Base-by-base conservation (phyloP, 331 rosid species). In the Quercus lobata region DNA sequence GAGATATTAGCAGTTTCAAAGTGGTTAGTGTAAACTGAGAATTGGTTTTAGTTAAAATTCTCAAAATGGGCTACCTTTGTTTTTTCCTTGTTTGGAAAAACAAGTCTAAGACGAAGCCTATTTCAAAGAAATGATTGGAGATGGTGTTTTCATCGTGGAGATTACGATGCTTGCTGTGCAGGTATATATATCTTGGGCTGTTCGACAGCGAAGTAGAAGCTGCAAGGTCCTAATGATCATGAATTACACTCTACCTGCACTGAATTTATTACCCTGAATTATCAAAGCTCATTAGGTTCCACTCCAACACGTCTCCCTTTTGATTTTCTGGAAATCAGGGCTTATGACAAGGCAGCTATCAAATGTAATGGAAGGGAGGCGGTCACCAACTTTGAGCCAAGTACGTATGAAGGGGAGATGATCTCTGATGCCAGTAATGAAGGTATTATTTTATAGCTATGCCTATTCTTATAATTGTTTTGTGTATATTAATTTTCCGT, bases 181-280 rank as follows among this genome's bases (percentile, higher is more conserved):
- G 99, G 98, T 93, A 96, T 92, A 89, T 96, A 86, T 96, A 96
- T 92, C 98, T 96, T 90, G 99, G 98, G 89, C 97, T 96, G 78
- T 96, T 96, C 97, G 97, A 96, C 97, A 93, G 89, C 63, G 99
- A 96, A 92, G 98, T 96, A 92, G 99, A 96, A 92, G 98, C 98
- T 92, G 99, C 99, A 93, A 96, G 99, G 99, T 96, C 95, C 87
- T 89, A 84, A 78, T 89, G 90, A 94, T 86, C 95, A 93, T 88
- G 84, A 93, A 90, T 88, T 93, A 87, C 92, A 79, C 92, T 92
- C 90, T 87, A 83, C 85, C 87, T 91, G 84, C 79, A 73, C 83
- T 93, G 93, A 89, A 85, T 84, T 86, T 92, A 87, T 88, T 89
- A 86, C 88, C 84, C 87, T 87, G 81, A 84, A 93, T 87, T 90